Percentiles rank a stretch among this genome's conserved stretches.
Evolutionary conservation across 129 eudicot species (phyloP).

Genomic region (Deinandra increscens): DNA sequence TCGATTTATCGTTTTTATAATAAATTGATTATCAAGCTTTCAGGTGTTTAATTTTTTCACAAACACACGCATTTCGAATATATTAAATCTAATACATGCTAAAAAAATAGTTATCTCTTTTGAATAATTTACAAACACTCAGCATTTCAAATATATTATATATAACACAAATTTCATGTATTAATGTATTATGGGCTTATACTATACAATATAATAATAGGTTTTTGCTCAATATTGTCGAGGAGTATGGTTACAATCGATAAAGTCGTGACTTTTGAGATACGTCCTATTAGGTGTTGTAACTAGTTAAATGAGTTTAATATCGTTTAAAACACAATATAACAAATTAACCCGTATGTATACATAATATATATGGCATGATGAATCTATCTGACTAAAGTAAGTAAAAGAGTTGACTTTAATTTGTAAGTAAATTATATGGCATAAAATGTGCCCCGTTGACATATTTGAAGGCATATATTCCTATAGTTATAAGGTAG

Average conservation of each 20-base stretch:
- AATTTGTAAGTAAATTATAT: constrained; percentile 17
- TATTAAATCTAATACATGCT: no score
- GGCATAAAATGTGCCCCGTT: constrained; percentile 38
- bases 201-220: no score
- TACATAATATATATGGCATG: background rate
- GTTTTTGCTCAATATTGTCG: no score
- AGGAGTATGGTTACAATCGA: background rate
- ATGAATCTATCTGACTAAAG: background rate
- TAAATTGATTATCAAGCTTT: background rate
- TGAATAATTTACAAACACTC: no score
- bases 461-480: constrained; percentile 31
- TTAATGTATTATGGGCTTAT: no score
- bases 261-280: background rate
- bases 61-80: background rate
- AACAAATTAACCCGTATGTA: background rate
- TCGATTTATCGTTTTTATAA: constrained; percentile 8
- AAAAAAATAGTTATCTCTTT: no score
- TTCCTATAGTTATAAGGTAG: constrained; percentile 22
- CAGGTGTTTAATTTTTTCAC: constrained; percentile 5
- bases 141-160: no score
- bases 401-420: constrained; percentile 24
- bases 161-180: no score
- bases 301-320: background rate
- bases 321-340: background rate
- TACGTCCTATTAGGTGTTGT: no score